A percentile compares a stretch with the other conserved stretches of the same genome.
phyloP scores from a whole-genome alignment of 345 rosid species.

The Dovyalis caffra region DNA sequence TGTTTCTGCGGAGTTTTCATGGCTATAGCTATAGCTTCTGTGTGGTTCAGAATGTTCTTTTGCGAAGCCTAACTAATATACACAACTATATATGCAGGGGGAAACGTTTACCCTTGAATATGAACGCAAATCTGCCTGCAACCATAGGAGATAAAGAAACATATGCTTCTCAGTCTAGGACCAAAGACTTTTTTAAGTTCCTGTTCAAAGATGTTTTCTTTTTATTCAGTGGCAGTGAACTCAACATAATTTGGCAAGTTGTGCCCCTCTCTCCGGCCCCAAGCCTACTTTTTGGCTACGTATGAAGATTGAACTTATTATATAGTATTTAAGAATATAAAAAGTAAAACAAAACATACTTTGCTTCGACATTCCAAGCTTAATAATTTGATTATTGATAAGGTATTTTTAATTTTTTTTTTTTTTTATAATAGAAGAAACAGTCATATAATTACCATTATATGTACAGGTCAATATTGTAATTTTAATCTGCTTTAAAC shows the following conservation, averaged over 20 bases:
- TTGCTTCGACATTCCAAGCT: background rate
- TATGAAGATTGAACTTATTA: no score
- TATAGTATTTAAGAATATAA: background rate
- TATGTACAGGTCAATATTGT: no score
- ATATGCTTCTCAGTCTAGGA: conserved; percentile 19
- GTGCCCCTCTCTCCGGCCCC: no score
- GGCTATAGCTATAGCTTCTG: background rate
- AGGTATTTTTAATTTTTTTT: no score
- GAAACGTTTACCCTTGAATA: conserved; percentile 2
- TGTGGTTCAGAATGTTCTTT: background rate
- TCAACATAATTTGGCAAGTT: background rate
- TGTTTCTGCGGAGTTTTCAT: conserved; percentile 14
- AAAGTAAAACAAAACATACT: background rate
- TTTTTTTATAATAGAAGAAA: no score
- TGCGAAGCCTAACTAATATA: background rate
- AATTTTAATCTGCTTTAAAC: background rate
- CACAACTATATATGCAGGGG: background rate
- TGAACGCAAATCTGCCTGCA: background rate
- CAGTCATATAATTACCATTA: no score
- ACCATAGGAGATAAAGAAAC: background rate
- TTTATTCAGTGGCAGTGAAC: background rate
- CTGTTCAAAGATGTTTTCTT: conserved; percentile 7
- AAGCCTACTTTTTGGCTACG: no score
- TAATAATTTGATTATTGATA: background rate
- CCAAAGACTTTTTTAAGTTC: conserved; percentile 26